These are phyloP conservation scores for Novymonas esmeraldas DNA, from an alignment of 208 protist species.

Conservation along the genomic window DNA sequence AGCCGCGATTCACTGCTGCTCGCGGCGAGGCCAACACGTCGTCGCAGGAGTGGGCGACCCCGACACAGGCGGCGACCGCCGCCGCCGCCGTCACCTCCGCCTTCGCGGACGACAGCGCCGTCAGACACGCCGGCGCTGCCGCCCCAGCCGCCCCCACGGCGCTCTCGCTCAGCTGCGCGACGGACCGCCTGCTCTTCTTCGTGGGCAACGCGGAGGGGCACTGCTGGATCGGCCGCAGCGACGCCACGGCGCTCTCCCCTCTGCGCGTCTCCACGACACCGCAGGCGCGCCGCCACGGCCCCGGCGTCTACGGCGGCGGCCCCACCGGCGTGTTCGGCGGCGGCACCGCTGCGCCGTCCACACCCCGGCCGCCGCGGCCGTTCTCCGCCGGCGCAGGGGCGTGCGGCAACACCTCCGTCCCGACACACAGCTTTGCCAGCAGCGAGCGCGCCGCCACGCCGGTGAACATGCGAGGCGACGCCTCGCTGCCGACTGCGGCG, in stretches of 20 bases:
- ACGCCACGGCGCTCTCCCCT: constrained; percentile 18
- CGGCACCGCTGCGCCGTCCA: constrained; percentile 8
- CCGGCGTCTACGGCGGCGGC: neutral
- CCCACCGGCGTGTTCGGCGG: neutral
- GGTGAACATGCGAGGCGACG: constrained; percentile 10
- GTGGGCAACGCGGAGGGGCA: constrained; percentile 24
- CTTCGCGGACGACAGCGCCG: constrained; percentile 7
- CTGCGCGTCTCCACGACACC: constrained; percentile 20
- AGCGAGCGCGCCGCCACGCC: constrained; percentile 21
- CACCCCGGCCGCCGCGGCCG: constrained; percentile 7
- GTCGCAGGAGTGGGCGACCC: constrained; percentile 17
- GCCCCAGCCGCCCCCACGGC: constrained; percentile 27
- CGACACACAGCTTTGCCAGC: constrained; percentile 10
- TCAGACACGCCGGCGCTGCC: neutral
- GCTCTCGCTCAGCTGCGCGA: constrained; percentile 64
- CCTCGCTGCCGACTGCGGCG: neutral
- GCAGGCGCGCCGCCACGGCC: constrained; percentile 1
- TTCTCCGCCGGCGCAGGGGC: constrained; percentile 9
- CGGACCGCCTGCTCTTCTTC: constrained; percentile 48
- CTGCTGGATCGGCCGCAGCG: constrained; percentile 37
- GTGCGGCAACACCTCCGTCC: constrained; percentile 13
- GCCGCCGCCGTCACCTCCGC: neutral
- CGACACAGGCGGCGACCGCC: neutral
- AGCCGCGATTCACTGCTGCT: neutral
- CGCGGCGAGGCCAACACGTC: neutral